phyloP scores from a whole-genome alignment of 78 protist genomes.

The Bodo saltans region DNA sequence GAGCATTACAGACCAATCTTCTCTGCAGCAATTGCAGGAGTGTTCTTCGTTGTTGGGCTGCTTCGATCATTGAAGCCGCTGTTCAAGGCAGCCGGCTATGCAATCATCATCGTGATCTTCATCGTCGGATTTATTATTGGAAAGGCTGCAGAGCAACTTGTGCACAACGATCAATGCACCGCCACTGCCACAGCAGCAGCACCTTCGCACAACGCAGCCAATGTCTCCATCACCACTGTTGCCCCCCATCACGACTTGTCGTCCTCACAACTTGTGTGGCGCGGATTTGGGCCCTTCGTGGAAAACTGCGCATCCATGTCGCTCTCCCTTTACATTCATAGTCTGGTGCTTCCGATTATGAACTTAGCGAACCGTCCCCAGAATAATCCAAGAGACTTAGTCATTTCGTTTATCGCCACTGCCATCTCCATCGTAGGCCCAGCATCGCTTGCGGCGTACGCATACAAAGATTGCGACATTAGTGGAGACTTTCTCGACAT shows the following conservation, averaged over 20 bases:
- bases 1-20: too few species aligned
- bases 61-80: background rate
- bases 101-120: background rate
- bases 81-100: background rate
- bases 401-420: background rate
- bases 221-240: too few species aligned
- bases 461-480: background rate
- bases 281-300: too few species aligned
- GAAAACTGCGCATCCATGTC: too few species aligned
- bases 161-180: background rate
- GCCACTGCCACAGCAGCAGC: too few species aligned
- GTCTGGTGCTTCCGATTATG: background rate
- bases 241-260: background rate
- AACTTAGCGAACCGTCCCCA: background rate
- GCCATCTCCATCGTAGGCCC: background rate
- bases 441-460: background rate
- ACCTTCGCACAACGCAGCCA: too few species aligned
- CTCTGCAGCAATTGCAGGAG: background rate
- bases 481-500: background rate
- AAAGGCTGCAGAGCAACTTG: background rate
- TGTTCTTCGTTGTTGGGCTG: background rate
- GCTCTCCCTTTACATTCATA: background rate
- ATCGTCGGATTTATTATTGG: background rate
- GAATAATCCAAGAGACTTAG: background rate
- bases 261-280: too few species aligned